These are phyloP conservation scores for Claviceps sp. DNA, from an alignment of 2,329 filamentous ascomycete genomes.

Conservation along the genomic window DNA sequence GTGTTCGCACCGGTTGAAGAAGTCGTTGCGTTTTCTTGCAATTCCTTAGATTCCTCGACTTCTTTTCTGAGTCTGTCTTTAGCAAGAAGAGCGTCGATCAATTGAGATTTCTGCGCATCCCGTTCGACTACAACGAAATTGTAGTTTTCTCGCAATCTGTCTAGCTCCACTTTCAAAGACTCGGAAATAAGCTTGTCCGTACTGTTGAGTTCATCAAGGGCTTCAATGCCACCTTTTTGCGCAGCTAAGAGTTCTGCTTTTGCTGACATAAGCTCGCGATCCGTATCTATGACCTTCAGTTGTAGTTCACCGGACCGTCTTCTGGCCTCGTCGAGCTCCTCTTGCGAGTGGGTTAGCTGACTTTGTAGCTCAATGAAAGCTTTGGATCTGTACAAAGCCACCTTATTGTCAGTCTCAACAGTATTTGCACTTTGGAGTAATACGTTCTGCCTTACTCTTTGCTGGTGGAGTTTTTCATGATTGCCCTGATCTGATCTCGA, in stretches of 20 bases:
- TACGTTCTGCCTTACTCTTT: slow-evolving; percentile 41
- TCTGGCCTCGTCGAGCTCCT: slow-evolving; percentile 34
- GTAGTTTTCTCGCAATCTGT: slow-evolving; percentile 38
- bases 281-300: slow-evolving; percentile 35
- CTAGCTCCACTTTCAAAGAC: slow-evolving; percentile 45
- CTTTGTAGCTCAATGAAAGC: slow-evolving; percentile 38
- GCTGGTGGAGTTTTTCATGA: slow-evolving; percentile 35
- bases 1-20: slow-evolving; percentile 21
- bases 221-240: slow-evolving; percentile 38
- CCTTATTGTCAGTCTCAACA: neutral
- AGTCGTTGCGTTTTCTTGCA: slow-evolving; percentile 23
- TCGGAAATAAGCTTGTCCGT: slow-evolving; percentile 45
- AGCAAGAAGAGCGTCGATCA: slow-evolving; percentile 44
- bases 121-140: slow-evolving; percentile 35
- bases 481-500: slow-evolving; percentile 42
- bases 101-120: slow-evolving; percentile 44
- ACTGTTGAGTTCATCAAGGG: slow-evolving; percentile 43
- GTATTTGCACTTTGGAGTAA: neutral
- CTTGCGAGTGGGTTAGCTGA: slow-evolving; percentile 28
- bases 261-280: slow-evolving; percentile 40
- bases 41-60: slow-evolving; percentile 31
- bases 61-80: slow-evolving; percentile 47
- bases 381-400: slow-evolving; percentile 38
- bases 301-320: slow-evolving; percentile 30
- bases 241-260: slow-evolving; percentile 41